phyloP scores from a whole-genome alignment of 2,329 filamentous ascomycete genomes.

The Arthroderma uncinatum region DNA sequence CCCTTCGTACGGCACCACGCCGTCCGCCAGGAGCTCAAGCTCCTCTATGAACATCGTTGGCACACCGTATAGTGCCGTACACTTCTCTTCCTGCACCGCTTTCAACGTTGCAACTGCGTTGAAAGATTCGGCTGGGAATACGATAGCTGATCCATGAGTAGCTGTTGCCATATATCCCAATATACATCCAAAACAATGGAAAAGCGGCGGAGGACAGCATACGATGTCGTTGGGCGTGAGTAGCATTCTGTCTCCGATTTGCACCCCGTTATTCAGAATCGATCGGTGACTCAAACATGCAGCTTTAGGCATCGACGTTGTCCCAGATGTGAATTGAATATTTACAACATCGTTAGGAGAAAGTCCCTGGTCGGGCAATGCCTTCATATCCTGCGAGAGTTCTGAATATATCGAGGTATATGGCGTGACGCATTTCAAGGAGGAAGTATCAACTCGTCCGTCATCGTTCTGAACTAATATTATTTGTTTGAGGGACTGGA shows the following conservation, averaged over 20 bases:
- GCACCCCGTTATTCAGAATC: slow-evolving; percentile 85
- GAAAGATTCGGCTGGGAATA: slow-evolving; percentile 81
- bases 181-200: slow-evolving; percentile 74
- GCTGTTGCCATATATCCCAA: slow-evolving; percentile 94
- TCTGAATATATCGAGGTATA: slow-evolving; percentile 39
- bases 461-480: slow-evolving; percentile 69
- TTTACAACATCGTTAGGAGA: slow-evolving; percentile 68
- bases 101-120: slow-evolving; percentile 61
- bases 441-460: slow-evolving; percentile 40
- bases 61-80: slow-evolving; percentile 71
- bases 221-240: slow-evolving; percentile 61
- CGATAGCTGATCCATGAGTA: slow-evolving; percentile 65
- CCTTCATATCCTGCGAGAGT: slow-evolving; percentile 30
- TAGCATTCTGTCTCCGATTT: slow-evolving; percentile 77
- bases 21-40: slow-evolving; percentile 59
- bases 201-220: slow-evolving; percentile 49
- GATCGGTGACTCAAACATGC: slow-evolving; percentile 73
- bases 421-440: slow-evolving; percentile 34
- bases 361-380: slow-evolving; percentile 36
- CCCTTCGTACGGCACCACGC: slow-evolving; percentile 38
- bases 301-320: slow-evolving; percentile 80
- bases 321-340: slow-evolving; percentile 96
- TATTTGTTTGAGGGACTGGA: slow-evolving; percentile 60
- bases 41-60: slow-evolving; percentile 91
- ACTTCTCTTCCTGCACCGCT: slow-evolving; percentile 51